phyloP scores from a whole-genome alignment of 208 protist species.

The Wallacemonas collosoma region DNA sequence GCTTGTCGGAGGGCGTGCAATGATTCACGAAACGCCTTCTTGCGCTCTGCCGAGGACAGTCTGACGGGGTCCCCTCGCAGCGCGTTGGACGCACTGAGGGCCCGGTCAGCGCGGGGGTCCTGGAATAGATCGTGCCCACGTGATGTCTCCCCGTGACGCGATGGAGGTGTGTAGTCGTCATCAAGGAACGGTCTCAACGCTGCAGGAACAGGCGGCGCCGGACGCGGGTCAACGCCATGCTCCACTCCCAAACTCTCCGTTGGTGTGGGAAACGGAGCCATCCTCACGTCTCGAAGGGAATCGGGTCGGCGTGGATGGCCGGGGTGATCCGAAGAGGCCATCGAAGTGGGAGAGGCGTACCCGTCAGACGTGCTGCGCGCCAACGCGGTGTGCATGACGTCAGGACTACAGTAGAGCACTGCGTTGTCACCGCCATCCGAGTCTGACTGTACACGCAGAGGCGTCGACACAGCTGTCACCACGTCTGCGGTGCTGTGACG shows the following conservation, averaged over 20 bases:
- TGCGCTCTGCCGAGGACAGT: background rate
- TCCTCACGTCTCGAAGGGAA: background rate
- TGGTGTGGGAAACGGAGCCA: conserved; percentile 1
- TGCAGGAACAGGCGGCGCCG: background rate
- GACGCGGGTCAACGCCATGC: too few species aligned
- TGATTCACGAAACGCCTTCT: background rate
- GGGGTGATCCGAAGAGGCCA: too few species aligned
- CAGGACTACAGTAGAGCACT: conserved; percentile 9
- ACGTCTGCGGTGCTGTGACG: conserved; percentile 12
- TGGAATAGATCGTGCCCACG: too few species aligned
- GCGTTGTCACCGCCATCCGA: conserved; percentile 1
- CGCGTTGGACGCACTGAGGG: too few species aligned
- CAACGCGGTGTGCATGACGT: background rate
- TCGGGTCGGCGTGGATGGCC: too few species aligned
- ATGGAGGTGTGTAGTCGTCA: background rate
- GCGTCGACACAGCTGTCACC: background rate
- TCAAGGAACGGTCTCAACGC: background rate
- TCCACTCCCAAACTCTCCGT: background rate
- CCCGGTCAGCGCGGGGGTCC: too few species aligned
- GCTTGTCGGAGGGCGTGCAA: background rate
- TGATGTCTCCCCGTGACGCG: background rate
- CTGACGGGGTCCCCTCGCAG: background rate
- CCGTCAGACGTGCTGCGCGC: too few species aligned
- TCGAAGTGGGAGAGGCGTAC: too few species aligned
- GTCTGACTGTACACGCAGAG: background rate